phyloP scores from a whole-genome alignment of 2,329 filamentous ascomycete genomes.

The Pseudocercospora vitis region DNA sequence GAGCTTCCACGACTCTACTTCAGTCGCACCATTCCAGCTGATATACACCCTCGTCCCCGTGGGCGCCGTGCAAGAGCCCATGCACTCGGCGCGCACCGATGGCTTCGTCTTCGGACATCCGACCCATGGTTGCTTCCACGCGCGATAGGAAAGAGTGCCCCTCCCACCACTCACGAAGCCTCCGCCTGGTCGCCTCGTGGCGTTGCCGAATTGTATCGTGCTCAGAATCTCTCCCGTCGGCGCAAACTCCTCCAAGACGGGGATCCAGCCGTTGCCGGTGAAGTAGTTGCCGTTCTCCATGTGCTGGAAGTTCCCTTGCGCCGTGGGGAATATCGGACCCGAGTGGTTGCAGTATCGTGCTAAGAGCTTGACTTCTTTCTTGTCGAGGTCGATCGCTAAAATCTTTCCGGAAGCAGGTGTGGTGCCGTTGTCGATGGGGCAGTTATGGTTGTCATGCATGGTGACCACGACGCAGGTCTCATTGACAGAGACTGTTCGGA shows the following conservation, averaged over 20 bases:
- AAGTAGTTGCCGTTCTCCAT: constrained; percentile 24
- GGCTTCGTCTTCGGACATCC: constrained; percentile 25
- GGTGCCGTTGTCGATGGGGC: constrained; percentile 24
- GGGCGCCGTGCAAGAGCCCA: constrained; percentile 1
- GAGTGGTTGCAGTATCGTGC: constrained; percentile 18
- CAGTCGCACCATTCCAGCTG: constrained; percentile 52
- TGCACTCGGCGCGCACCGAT: constrained; percentile 10
- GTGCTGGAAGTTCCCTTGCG: constrained; percentile 23
- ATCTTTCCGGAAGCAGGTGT: constrained; percentile 25
- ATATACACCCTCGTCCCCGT: constrained; percentile 44
- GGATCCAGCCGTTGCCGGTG: constrained; percentile 24
- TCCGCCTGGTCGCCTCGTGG: constrained; percentile 8
- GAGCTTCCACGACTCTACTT: constrained; percentile 45
- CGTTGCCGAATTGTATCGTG: constrained; percentile 27
- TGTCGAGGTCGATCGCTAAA: constrained; percentile 17
- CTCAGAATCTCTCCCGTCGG: constrained; percentile 14
- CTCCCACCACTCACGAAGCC: constrained; percentile 10
- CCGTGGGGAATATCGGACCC: constrained; percentile 23
- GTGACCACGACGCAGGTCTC: constrained; percentile 10
- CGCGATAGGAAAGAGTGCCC: constrained; percentile 24
- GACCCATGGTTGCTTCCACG: constrained; percentile 24
- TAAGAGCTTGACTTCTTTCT: constrained; percentile 16
- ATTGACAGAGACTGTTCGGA: constrained; percentile 16
- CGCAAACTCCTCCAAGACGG: constrained; percentile 26
- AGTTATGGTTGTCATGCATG: constrained; percentile 27